Evolutionary conservation across 2,329 filamentous ascomycete species (phyloP), one percentile per base, ranked within the genome.

Genomic region (Ophiostoma sp.): DNA sequence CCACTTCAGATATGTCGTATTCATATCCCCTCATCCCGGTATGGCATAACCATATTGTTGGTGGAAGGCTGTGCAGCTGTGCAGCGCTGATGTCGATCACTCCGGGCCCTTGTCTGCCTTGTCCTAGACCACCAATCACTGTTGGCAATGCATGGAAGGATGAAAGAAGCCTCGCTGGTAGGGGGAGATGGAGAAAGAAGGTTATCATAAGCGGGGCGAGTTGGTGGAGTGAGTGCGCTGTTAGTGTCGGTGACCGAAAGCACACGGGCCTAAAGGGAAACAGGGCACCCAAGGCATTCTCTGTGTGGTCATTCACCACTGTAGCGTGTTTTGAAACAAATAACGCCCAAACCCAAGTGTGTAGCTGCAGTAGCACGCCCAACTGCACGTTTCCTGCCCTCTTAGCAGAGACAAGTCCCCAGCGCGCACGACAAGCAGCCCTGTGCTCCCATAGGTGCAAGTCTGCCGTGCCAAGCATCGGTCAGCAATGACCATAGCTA

Each of bases 41-140:
- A 57, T 57, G 52, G 13, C 52, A 57, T 57, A 13, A 27, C 27
- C 27, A 60, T 60, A 15, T 10, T 62, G 57, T 6, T 54, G 20
- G 4, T 3, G 10, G 23, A 62, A 62, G 57, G 57, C 57, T 62
- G 57, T 62, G 52, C 52, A 62, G 57, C 57, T 62, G 57, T 62
- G 52, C 52, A 62, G 57, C 10, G 27, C 17, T 17, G 57, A 4
- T 62, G 57, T 33, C 27, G 57, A 62, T 31, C 57, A 11, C 1
- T 8, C 11, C n/a, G n/a, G 13, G 8, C n/a, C 27, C 1, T 33
- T 13, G 57, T 62, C 57, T 62, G 57, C 57, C 57, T 62, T 62
- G 57, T 48, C 57, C 27, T 17, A 17, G 11, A 62, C 13, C 3
- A 20, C 57, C 57, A 62, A 57, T 57, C n/a, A 57, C 23, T 5